phyloP scores from a whole-genome alignment of 2,329 filamentous ascomycete genomes.

The Tricladium varicosporioides region DNA sequence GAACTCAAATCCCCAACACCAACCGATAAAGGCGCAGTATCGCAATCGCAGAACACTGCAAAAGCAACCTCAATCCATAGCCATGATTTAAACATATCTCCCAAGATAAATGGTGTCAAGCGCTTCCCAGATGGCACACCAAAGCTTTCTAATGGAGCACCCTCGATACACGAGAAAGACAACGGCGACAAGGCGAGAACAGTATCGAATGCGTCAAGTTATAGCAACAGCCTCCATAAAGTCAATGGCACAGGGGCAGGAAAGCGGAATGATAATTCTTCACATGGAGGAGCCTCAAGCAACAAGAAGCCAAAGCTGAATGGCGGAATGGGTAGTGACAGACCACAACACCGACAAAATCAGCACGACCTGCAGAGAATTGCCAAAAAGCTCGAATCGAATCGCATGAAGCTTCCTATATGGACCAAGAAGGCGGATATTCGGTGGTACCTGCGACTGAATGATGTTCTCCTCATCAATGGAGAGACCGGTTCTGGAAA shows the following conservation, averaged over 20 bases:
- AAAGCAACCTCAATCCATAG: not conserved
- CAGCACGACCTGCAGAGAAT: constrained; percentile 19
- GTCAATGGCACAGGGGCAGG: not conserved
- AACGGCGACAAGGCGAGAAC: not conserved
- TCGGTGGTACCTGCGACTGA: constrained; percentile 25
- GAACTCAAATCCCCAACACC: constrained; percentile 19
- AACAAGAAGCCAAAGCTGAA: constrained; percentile 4
- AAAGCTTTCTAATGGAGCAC: constrained; percentile 10
- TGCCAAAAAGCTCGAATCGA: constrained; percentile 23
- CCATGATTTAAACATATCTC: not conserved
- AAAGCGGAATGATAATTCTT: not conserved
- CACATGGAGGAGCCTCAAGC: not conserved
- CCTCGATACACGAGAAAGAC: not conserved
- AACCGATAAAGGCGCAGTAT: not conserved
- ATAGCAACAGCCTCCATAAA: not conserved
- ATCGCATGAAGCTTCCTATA: constrained; percentile 32
- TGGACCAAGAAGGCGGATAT: constrained; percentile 31
- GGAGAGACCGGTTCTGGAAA: constrained; percentile 97
- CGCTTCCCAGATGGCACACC: constrained; percentile 23
- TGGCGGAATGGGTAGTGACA: not conserved
- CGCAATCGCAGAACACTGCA: not conserved
- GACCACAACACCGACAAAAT: constrained; percentile 1
- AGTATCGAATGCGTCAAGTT: not conserved
- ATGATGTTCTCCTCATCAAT: constrained; percentile 76
- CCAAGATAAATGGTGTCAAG: constrained; percentile 14